Conservation (phyloP, 1,284 basidiomycete genomes). For the Boletus coffeatus region DNA sequence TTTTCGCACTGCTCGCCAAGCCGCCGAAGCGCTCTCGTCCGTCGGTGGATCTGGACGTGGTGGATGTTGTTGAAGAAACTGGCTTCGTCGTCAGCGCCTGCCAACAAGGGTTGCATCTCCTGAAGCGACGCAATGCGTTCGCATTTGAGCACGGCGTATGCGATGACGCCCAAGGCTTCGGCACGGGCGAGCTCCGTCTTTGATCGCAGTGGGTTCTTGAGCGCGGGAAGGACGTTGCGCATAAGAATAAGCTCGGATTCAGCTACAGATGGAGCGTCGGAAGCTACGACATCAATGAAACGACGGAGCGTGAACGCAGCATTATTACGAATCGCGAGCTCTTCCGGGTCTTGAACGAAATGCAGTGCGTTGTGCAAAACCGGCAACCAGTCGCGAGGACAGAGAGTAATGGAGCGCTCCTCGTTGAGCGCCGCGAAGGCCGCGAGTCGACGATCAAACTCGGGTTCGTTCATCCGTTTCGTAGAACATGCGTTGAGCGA, state of each 20-base stretch:
- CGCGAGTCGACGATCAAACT: constrained; percentile 82
- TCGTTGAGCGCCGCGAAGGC: constrained; percentile 81
- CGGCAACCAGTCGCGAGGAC: constrained; percentile 72
- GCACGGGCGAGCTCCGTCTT: constrained; percentile 88
- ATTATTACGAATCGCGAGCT: constrained; percentile 84
- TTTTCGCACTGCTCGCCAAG: constrained; percentile 80
- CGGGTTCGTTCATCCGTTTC: constrained; percentile 85
- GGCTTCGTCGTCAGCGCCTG: constrained; percentile 89
- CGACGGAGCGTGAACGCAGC: constrained; percentile 74
- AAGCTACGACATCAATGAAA: constrained; percentile 60
- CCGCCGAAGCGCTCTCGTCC: constrained; percentile 83
- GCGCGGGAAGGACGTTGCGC: constrained; percentile 69
- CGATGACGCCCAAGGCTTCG: constrained; percentile 81
- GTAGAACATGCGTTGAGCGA: constrained; percentile 85
- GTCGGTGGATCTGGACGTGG: constrained; percentile 92
- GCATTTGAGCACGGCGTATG: constrained; percentile 70
- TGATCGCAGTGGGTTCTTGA: constrained; percentile 80
- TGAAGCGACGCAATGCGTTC: constrained; percentile 54
- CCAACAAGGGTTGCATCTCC: constrained; percentile 83
- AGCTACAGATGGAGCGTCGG: constrained; percentile 17
- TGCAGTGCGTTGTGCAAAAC: constrained; percentile 82
- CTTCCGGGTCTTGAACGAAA: constrained; percentile 87
- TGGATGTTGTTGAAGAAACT: constrained; percentile 97
- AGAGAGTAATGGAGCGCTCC: constrained; percentile 43
- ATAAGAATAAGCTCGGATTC: constrained; percentile 50